Base-by-base conservation (phyloP, 1,284 basidiomycete genomes). In the Cystobasidium sp. region DNA sequence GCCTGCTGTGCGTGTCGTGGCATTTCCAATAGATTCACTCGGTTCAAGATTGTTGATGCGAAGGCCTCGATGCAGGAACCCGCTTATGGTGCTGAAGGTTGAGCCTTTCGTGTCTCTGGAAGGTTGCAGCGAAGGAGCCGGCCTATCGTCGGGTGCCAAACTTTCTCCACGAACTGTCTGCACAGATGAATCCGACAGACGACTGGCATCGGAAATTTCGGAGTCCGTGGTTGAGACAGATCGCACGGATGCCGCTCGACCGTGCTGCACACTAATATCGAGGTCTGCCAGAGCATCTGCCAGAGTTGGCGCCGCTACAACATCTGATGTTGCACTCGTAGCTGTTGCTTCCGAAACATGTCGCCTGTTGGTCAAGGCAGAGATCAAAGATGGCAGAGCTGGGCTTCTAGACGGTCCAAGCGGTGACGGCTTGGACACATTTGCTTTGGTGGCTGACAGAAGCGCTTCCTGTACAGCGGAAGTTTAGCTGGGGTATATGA, bases 311-410 rank as follows among this genome's bases (percentile, higher is more conserved):
- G 49, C 22, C 7, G 24, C 49, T 6, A 53, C 41, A 16, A 39
- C 47, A 8, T 52, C 31, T 20, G 56, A 70, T 20, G 41, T 14
- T 12, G 53, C 31, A n/a, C 12, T 70, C 7, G 56, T 58, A 18
- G 68, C 56, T 47, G 68, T 49, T 14, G 68, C 68, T 43, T 62
- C 68, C 31, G 68, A 70, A 7, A 52, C 68, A 49, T 70, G 56
- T 22, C 55, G 49, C 12, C 68, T 41, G 22, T 52, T 58, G 18
- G 20, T 58, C 43, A 70, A 22, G 7, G 68, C 20, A 9, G 68
- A 58, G 18, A 70, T 70, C 1, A 70, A 31, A 18, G 43, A 49
- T 14, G 68, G 68, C 14, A 70, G 37, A 31, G 64, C 64, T 24
- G 64, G 64, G 18, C 46, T 37, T 43, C 22, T 51, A 20, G 47